Percentiles rank a stretch among this genome's conserved stretches.
phyloP scores from a whole-genome alignment of 805 yeast genomes.

The Candida tammaniensis region DNA sequence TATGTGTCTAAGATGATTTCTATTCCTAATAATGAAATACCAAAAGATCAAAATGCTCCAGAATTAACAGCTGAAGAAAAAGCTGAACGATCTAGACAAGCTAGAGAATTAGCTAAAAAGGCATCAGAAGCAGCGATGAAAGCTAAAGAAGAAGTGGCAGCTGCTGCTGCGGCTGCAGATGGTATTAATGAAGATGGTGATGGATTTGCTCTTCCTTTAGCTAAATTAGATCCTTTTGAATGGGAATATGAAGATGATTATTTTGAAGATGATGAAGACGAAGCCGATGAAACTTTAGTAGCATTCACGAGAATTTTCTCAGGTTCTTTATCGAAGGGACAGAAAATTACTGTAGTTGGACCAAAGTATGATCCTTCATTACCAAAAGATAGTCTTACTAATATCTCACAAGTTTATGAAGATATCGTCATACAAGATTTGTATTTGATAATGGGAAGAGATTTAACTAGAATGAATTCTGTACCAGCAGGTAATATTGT shows the following conservation, averaged over 20 bases:
- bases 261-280: conserved; percentile 44
- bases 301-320: conserved; percentile 89
- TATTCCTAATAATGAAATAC: conserved; percentile 77
- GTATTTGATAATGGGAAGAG: conserved; percentile 89
- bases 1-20: conserved; percentile 89
- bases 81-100: conserved; percentile 58
- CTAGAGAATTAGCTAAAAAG: conserved; percentile 63
- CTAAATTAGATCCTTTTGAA: conserved; percentile 36
- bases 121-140: conserved; percentile 54
- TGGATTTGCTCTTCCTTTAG: conserved; percentile 24
- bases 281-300: conserved; percentile 63
- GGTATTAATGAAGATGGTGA: conserved; percentile 14
- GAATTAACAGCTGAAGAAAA: conserved; percentile 52
- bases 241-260: conserved; percentile 51
- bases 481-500: conserved; percentile 96
- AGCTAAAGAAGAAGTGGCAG: conserved; percentile 17
- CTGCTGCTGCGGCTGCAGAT: conserved; percentile 9
- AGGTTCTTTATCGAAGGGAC: conserved; percentile 77
- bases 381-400: conserved; percentile 26
- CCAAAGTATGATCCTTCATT: conserved; percentile 78
- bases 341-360: conserved; percentile 70
- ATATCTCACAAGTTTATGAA: conserved; percentile 53
- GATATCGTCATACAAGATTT: conserved; percentile 64
- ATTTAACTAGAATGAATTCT: conserved; percentile 66
- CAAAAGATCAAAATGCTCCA: conserved; percentile 43